Evolutionary conservation across 2,329 filamentous ascomycete species (phyloP).

Genomic region (Xylariaceae sp.): DNA sequence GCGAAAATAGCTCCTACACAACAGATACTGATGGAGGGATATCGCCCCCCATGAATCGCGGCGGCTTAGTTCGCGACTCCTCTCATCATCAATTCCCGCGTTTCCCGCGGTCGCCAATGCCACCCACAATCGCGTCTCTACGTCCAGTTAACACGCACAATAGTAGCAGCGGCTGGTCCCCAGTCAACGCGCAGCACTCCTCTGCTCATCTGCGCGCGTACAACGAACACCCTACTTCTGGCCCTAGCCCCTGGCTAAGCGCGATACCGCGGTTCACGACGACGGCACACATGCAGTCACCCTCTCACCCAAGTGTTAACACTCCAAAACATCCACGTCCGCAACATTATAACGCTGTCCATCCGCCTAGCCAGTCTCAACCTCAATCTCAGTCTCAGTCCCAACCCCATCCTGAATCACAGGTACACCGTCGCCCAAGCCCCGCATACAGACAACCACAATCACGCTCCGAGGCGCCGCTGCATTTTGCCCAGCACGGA

Average conservation of each 20-base stretch:
- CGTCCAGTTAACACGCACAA: constrained; percentile 16
- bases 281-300: constrained; percentile 17
- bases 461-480: constrained; percentile 5
- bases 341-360: constrained; percentile 6
- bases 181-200: constrained; percentile 24
- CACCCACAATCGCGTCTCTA: constrained; percentile 16
- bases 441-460: constrained; percentile 2
- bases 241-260: constrained; percentile 42
- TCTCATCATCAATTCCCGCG: constrained; percentile 9
- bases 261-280: constrained; percentile 41
- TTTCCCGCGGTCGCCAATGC: constrained; percentile 25
- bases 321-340: constrained; percentile 20
- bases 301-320: constrained; percentile 6
- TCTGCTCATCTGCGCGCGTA: constrained; percentile 14
- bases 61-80: constrained; percentile 18
- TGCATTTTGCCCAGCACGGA: neutral
- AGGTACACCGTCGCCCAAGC: neutral
- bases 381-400: neutral
- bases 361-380: constrained; percentile 8
- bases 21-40: constrained; percentile 41
- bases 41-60: constrained; percentile 27
- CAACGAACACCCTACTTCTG: constrained; percentile 24
- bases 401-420: constrained; percentile 6
- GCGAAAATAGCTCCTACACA: constrained; percentile 38
- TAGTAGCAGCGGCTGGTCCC: constrained; percentile 29